These are phyloP conservation scores for Deakozyma indianensis DNA, from an alignment of 805 yeast genomes.

Conservation along the genomic window DNA sequence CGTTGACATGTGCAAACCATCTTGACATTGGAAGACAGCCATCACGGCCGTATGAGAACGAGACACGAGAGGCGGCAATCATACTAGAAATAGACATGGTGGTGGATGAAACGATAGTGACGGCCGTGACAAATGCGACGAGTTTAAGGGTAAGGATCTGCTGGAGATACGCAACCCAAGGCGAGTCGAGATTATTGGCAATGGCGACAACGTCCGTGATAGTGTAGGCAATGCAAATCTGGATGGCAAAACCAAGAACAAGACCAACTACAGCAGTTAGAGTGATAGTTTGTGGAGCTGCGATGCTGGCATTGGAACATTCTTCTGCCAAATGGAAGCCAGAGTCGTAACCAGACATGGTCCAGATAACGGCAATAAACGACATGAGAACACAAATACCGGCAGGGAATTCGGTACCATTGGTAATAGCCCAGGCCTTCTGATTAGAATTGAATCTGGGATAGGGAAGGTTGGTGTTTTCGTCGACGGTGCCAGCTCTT, in stretches of 20 bases:
- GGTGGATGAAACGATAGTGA: constrained; percentile 9
- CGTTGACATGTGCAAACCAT: constrained; percentile 37
- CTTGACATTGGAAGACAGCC: constrained; percentile 38
- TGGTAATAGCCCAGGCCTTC: constrained; percentile 15
- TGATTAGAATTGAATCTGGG: not conserved
- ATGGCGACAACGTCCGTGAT: constrained; percentile 15
- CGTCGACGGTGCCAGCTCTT: constrained; percentile 5
- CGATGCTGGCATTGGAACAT: constrained; percentile 45
- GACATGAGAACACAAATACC: constrained; percentile 45
- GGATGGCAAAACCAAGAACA: constrained; percentile 13
- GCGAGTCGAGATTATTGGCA: constrained; percentile 25
- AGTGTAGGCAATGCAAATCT: constrained; percentile 12
- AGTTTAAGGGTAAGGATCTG: constrained; percentile 32
- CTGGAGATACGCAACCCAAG: constrained; percentile 40
- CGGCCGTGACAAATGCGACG: constrained; percentile 28
- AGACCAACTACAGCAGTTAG: constrained; percentile 38
- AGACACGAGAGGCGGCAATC: constrained; percentile 54
- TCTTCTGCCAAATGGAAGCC: constrained; percentile 67
- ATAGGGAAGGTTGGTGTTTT: constrained; percentile 15
- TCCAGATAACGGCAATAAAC: constrained; percentile 25
- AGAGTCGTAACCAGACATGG: constrained; percentile 64
- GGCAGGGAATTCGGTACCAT: constrained; percentile 49
- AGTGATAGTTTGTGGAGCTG: constrained; percentile 56
- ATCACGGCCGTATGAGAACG: constrained; percentile 56
- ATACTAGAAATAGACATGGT: constrained; percentile 21